These are phyloP conservation scores for Chloranthus sessilifolius DNA, from an alignment of 164 flowering plant species.

Conservation along the genomic window DNA sequence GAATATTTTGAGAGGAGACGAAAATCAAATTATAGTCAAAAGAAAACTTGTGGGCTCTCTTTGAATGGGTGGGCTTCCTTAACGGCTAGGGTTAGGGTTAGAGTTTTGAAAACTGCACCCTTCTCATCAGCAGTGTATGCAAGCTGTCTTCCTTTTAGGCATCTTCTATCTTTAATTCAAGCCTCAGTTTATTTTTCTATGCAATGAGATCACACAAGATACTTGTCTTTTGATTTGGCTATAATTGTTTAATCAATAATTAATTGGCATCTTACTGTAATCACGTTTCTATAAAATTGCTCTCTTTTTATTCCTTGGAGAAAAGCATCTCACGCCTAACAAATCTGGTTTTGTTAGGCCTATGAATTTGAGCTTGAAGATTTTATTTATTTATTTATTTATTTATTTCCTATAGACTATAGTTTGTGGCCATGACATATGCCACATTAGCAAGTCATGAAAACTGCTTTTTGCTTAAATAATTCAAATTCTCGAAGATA, in stretches of 20 bases:
- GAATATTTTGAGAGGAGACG: neutral
- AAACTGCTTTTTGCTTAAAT: no score
- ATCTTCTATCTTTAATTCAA: neutral
- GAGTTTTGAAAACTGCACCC: neutral
- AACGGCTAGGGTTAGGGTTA: neutral
- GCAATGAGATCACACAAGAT: neutral
- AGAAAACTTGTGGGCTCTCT: neutral
- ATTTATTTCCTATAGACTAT: no score
- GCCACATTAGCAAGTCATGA: no score
- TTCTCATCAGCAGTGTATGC: neutral
- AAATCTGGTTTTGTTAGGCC: no score
- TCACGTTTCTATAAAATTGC: neutral
- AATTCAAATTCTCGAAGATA: no score
- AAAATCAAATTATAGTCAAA: neutral
- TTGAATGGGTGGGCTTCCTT: neutral
- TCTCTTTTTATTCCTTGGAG: neutral
- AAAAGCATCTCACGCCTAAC: neutral
- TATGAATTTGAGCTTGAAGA: no score
- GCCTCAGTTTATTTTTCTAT: slow-evolving; percentile 1
- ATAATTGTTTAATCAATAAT: slow-evolving; percentile 2
- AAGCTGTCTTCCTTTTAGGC: slow-evolving; percentile 4
- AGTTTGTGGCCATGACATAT: no score
- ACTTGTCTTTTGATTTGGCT: neutral
- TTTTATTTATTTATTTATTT: no score
- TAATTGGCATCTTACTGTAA: neutral